Base-by-base conservation (phyloP, 1,284 basidiomycete genomes). In the Heimioporus punctisporus region DNA sequence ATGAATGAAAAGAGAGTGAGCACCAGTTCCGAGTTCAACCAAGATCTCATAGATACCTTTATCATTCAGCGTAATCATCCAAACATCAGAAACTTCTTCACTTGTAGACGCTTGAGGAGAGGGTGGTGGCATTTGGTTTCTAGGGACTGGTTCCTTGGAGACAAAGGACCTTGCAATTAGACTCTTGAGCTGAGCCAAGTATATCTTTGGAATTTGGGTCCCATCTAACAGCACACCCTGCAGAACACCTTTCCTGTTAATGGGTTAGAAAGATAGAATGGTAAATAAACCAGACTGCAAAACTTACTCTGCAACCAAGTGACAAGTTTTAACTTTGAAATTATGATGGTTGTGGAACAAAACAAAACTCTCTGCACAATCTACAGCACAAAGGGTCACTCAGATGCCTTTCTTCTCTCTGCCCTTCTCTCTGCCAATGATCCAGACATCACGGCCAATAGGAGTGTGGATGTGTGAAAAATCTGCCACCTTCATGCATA, bases 381-480 rank as follows among this genome's bases (percentile, higher is more conserved):
- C 34, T 1, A 56, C 11, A 4, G 37, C n/a, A 3, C 25, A 24
- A 12, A 56, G 47, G 5, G 42, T 56, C 10, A 12, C 51, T 1
- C 10, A 14, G 6, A 27, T 42, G 11, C 48, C 47, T 34, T 47
- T 56, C n/a, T n/a, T n/a, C n/a, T n/a, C n/a, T n/a, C n/a, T n/a
- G n/a, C n/a, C n/a, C 27, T 56, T 46, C 19, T 50, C 51, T 17
- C 52, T 40, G 10, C 39, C 28, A 14, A 56, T 47, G 6, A 46
- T 46, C 48, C 43, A 56, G 0, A 52, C 40, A 39, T 56, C 45
- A 9, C 40, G 19, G 12, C 54, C 30, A 3, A 48, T 45, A 40
- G 37, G 37, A 6, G 17, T n/a, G 17, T 12, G 37, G 19, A 40
- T 17, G 37, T n/a, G 19, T 10, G 14, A 26, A 31, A 31, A 31